Percentiles rank a stretch among this genome's conserved stretches.
These are phyloP conservation scores for Sarocladiaceae sp. DNA, from an alignment of 2,329 filamentous ascomycete genomes.

Conservation along the genomic window DNA sequence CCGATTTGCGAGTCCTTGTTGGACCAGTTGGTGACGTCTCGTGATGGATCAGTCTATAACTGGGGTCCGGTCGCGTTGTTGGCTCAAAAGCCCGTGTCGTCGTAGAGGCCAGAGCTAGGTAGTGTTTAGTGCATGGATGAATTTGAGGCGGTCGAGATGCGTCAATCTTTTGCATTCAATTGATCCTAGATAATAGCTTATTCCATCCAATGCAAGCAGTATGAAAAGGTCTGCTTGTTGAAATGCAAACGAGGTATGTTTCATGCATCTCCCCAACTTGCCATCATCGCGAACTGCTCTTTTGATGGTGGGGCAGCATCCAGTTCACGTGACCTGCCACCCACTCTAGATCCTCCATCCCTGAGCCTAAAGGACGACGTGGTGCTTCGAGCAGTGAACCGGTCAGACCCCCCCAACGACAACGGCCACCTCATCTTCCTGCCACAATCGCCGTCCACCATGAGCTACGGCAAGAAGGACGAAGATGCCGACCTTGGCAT, in stretches of 20 bases:
- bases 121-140: too few species aligned
- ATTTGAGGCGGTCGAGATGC: too few species aligned
- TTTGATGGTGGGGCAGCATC: conserved; percentile 16
- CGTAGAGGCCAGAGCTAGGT: too few species aligned
- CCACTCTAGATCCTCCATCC: conserved; percentile 20
- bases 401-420: conserved; percentile 24
- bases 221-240: too few species aligned
- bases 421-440: conserved; percentile 24
- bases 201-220: too few species aligned
- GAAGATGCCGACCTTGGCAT: conserved; percentile 91
- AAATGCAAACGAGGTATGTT: too few species aligned
- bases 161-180: too few species aligned
- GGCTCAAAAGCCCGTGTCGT: neutral
- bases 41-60: neutral
- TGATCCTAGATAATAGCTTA: too few species aligned
- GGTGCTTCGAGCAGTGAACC: conserved; percentile 26
- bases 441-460: conserved; percentile 44
- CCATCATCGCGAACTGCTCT: too few species aligned
- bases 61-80: neutral
- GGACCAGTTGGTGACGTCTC: neutral
- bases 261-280: too few species aligned
- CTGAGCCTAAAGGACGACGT: conserved; percentile 30
- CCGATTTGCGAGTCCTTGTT: neutral
- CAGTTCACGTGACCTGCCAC: conserved; percentile 25
- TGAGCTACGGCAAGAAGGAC: conserved; percentile 99